Evolutionary conservation across 176 grass and related monocot genomes (phyloP).

Genomic region (Oryza nivara): DNA sequence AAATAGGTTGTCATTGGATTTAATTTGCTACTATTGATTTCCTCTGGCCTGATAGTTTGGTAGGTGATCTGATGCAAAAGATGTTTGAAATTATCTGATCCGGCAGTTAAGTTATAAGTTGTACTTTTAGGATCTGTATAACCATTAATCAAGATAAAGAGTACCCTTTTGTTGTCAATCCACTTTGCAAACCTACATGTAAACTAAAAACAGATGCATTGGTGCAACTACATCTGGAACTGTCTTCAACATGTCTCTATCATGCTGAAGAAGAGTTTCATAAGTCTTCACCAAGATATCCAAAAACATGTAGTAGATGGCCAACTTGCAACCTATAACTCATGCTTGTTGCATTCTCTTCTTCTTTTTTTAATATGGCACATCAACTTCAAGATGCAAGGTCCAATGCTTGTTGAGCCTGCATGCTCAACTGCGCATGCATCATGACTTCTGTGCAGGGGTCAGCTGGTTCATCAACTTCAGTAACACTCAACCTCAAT

Average conservation of each 20-base stretch:
- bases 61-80: neutral
- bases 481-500: neutral
- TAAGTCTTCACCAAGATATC: neutral
- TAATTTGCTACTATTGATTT: neutral
- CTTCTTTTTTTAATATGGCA: neutral
- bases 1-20: neutral
- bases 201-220: conserved; percentile 10
- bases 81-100: conserved; percentile 4
- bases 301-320: conserved; percentile 17
- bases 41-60: neutral
- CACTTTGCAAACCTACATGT: neutral
- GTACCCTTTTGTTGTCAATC: conserved; percentile 9
- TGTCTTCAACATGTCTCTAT: conserved; percentile 1
- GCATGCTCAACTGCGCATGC: neutral
- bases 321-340: conserved; percentile 37
- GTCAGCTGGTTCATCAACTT: conserved; percentile 4
- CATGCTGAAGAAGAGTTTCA: neutral
- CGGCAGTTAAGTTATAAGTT: neutral
- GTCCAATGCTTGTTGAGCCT: neutral
- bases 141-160: conserved; percentile 2
- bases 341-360: neutral
- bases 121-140: neutral
- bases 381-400: conserved; percentile 18
- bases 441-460: conserved; percentile 6
- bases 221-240: neutral